Evolutionary conservation across 2,329 filamentous ascomycete genomes (phyloP).

Genomic region (Diplocarpon mali): DNA sequence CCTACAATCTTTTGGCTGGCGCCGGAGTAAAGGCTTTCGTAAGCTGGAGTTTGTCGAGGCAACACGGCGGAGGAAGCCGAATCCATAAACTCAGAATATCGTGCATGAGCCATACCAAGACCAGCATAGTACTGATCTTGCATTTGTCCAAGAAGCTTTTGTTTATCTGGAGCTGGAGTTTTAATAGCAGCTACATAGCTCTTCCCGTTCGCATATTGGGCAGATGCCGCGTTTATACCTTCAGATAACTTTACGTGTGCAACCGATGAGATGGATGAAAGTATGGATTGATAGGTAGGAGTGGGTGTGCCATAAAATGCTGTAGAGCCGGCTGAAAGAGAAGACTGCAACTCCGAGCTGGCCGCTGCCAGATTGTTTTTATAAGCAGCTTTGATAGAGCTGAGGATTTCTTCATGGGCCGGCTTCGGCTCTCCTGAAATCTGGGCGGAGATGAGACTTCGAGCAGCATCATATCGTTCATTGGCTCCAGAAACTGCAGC

Average conservation of each 20-base stretch:
- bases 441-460: conserved; percentile 54
- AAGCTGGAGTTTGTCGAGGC: conserved; percentile 43
- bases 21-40: conserved; percentile 26
- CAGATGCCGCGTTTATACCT: conserved; percentile 58
- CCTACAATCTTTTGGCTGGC: conserved; percentile 19
- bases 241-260: conserved; percentile 60
- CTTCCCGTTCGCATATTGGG: conserved; percentile 60
- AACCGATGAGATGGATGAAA: conserved; percentile 51
- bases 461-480: conserved; percentile 57
- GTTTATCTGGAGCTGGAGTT: conserved; percentile 36
- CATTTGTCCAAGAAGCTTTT: conserved; percentile 50
- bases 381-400: conserved; percentile 58
- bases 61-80: conserved; percentile 61
- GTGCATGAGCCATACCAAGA: conserved; percentile 69
- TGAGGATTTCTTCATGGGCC: conserved; percentile 55
- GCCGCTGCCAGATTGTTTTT: conserved; percentile 53
- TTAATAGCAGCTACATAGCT: conserved; percentile 49
- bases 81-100: conserved; percentile 64
- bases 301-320: conserved; percentile 42
- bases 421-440: conserved; percentile 60
- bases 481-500: conserved; percentile 54
- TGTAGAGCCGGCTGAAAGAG: conserved; percentile 41
- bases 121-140: conserved; percentile 45
- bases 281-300: conserved; percentile 34
- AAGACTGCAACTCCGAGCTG: conserved; percentile 44